A percentile compares a stretch with the other conserved stretches of the same genome.
Evolutionary conservation across 805 yeast species (phyloP).

Genomic region (Suhomyces pyralidae): DNA sequence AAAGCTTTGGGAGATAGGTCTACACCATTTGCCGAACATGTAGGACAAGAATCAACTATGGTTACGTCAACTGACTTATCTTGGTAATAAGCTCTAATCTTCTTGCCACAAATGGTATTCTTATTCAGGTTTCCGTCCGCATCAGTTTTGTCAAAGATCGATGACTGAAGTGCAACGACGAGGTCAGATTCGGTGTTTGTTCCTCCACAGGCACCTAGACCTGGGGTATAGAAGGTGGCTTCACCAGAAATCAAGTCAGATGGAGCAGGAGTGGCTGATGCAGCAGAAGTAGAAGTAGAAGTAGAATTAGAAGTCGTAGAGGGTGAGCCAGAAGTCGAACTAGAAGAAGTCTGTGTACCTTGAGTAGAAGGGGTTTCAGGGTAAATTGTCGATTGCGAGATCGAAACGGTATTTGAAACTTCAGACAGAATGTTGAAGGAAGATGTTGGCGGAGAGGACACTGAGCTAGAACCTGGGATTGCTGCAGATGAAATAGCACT

Average conservation of each 20-base stretch:
- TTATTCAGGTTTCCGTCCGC: slow-evolving; percentile 36
- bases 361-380: neutral
- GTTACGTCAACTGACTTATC: slow-evolving; percentile 53
- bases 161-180: slow-evolving; percentile 49
- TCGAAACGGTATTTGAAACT: neutral
- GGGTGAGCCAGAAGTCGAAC: neutral
- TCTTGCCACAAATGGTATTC: slow-evolving; percentile 47
- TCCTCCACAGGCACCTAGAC: slow-evolving; percentile 54
- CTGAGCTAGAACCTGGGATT: neutral
- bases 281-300: neutral
- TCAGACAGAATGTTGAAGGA: neutral
- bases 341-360: neutral
- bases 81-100: slow-evolving; percentile 42
- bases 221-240: slow-evolving; percentile 47
- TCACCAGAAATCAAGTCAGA: slow-evolving; percentile 30
- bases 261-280: neutral
- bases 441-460: neutral
- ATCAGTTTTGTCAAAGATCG: slow-evolving; percentile 32
- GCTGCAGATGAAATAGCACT: neutral
- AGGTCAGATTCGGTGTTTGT: slow-evolving; percentile 41
- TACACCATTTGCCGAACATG: slow-evolving; percentile 46
- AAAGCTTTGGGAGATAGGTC: slow-evolving; percentile 63
- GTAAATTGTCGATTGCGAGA: neutral
- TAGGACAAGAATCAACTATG: slow-evolving; percentile 55
- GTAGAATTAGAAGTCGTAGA: neutral